Conservation (phyloP, 2,329 filamentous ascomycete species). For the Xylaria sp. region DNA sequence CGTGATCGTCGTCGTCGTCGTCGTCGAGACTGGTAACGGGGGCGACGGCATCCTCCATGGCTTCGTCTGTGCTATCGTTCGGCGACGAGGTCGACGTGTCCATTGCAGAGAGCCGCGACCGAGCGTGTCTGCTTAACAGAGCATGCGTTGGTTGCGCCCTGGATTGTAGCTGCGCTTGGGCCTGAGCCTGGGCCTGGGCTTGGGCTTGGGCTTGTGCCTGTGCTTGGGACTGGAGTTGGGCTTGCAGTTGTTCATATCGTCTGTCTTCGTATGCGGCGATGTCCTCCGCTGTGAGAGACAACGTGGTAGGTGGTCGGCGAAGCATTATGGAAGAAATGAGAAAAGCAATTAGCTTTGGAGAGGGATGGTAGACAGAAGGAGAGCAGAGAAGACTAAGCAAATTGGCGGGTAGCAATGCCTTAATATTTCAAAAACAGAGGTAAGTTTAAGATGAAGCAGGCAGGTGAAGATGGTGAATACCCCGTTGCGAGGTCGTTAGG, state of each 20-base stretch:
- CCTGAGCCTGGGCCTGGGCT: slow-evolving; percentile 41
- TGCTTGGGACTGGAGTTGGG: slow-evolving; percentile 20
- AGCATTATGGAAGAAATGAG: slow-evolving; percentile 61
- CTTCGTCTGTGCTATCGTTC: slow-evolving; percentile 39
- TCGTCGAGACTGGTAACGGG: slow-evolving; percentile 13
- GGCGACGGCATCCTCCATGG: slow-evolving; percentile 40
- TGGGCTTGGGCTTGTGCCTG: slow-evolving; percentile 22
- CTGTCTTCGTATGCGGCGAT: slow-evolving; percentile 75
- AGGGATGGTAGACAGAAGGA: background rate
- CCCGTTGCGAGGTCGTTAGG: background rate
- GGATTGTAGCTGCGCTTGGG: slow-evolving; percentile 26
- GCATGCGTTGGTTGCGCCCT: slow-evolving; percentile 8
- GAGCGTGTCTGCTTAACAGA: slow-evolving; percentile 14
- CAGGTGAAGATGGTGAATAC: background rate
- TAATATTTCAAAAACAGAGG: background rate
- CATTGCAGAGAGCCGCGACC: slow-evolving; percentile 34
- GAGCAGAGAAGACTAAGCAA: background rate
- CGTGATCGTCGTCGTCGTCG: slow-evolving; percentile 32
- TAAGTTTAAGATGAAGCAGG: background rate
- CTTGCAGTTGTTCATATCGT: slow-evolving; percentile 51
- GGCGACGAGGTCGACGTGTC: slow-evolving; percentile 40
- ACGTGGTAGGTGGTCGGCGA: slow-evolving; percentile 73
- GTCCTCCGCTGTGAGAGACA: slow-evolving; percentile 75
- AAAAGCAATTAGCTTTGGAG: slow-evolving; percentile 1
- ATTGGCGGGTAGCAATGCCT: background rate